These are phyloP conservation scores for Plantago elongata DNA, from an alignment of 257 asterid species.

Conservation along the genomic window DNA sequence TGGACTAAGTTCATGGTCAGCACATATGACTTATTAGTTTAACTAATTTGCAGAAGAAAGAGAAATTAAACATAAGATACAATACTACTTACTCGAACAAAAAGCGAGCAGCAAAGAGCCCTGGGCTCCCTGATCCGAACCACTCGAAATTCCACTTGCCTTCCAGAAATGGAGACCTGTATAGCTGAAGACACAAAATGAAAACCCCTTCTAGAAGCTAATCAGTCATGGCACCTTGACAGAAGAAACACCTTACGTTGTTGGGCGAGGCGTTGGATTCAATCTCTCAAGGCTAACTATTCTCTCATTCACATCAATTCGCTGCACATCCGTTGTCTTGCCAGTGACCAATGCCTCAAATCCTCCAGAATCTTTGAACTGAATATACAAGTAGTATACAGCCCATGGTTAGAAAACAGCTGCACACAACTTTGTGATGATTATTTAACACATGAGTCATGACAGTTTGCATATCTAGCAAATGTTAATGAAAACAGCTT, in stretches of 20 bases:
- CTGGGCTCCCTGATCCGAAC: conserved; percentile 74
- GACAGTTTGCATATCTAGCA: too few relatives aligned
- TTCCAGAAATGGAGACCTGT: conserved; percentile 62
- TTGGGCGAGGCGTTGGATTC: conserved; percentile 85
- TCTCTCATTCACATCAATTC: conserved; percentile 66
- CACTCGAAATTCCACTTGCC: conserved; percentile 65
- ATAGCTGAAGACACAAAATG: conserved; percentile 27
- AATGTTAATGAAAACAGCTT: too few relatives aligned
- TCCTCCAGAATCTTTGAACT: conserved; percentile 76
- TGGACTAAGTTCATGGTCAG: not conserved
- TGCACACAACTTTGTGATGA: conserved; percentile 7
- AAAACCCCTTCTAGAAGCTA: conserved; percentile 6
- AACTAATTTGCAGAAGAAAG: not conserved
- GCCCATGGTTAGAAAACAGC: conserved; percentile 5
- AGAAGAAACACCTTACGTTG: conserved; percentile 67
- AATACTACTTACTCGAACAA: conserved; percentile 53
- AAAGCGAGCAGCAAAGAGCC: conserved; percentile 52
- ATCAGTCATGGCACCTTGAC: not conserved
- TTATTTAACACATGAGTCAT: not conserved
- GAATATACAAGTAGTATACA: conserved; percentile 16
- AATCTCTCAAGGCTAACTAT: conserved; percentile 72
- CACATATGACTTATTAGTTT: not conserved
- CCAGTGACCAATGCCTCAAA: conserved; percentile 62
- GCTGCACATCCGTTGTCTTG: conserved; percentile 49
- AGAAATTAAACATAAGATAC: conserved; percentile 2